Base-by-base conservation (phyloP, 805 yeast genomes). In the Pichia phayaonensis region DNA sequence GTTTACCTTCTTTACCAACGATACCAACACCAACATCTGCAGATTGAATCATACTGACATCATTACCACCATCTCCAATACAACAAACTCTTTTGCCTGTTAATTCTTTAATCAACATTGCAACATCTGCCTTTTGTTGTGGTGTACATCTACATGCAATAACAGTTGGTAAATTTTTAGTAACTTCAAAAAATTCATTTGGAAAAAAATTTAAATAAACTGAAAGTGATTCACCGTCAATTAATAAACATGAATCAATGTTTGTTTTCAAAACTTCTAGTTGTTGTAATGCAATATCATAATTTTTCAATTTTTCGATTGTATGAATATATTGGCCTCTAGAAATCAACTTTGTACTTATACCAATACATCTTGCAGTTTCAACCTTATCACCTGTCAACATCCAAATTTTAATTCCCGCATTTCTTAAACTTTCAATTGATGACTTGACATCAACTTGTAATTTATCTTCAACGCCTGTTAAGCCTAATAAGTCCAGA, bases 11-110 rank as follows among this genome's bases (percentile, higher is more conserved):
- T 66, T 94, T 94, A 38, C 99, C 99, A 21, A 94, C 99, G 57
- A 94, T 94, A 50, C 99, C 99, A 27, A 94, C 96, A 53, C 99
- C 99, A 11, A 94, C 97, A 71, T 95, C 97, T 0, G 99, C 99
- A 57, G 95, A 85, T 69, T 94, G 99, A 57, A 94, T 94, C 99
- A 94, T 94, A 59, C 95, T 86, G 34, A 94, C 99, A 68, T 94
- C 99, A 62, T 94, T 94, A 60, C 99, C 99, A 61, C 99, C 99
- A 68, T 94, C 99, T 50, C 99, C 99, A 58, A 94, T 95, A 62
- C 98, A 94, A 57, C 98, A 92, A 2, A 92, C 97, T 47, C 99
- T 73, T 62, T 87, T 88, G 6, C 88, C 87, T 0, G 98, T 94
- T 29, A 79, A 69, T 52, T 78, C 79, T 60, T 90, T 78, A 56